Base-by-base conservation (phyloP, 1,139 yeast species). In the Diutina sp. region DNA sequence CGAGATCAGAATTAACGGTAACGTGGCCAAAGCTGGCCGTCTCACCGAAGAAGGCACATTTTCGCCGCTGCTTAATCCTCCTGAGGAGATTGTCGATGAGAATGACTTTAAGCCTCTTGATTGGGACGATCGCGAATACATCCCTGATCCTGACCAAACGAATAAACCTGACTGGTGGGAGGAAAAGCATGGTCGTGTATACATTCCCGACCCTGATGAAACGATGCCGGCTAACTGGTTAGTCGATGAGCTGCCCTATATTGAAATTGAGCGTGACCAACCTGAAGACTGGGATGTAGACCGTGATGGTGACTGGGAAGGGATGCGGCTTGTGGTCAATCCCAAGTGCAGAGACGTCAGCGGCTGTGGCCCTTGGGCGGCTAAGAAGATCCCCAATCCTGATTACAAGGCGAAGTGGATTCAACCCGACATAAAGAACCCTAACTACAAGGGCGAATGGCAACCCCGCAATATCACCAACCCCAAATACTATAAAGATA, bases 91-190 rank as follows among this genome's bases (percentile, higher is more conserved):
- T 57, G 74, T 72, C 8, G 96, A 90, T 67, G 72, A 71, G n/a
- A 64, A 70, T 7, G 95, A 85, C 61, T 56, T 56, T 21, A 85
- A 86, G 71, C 97, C 97, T 3, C 79, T 65, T 0, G 85, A 84
- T 65, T 90, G 97, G 97, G 93, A 83, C 60, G 96, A 88, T 54
- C 60, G 69, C 14, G 74, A 73, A 59, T 68, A 65, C 55, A 86
- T 90, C 58, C 79, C 83, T 29, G 97, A 90, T 68, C 90, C 90
- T 21, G 73, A 72, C 4, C 72, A 76, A 59, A 72, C 79, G 29
- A 69, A 63, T 45, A 87, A 88, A 68, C 97, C 97, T 3, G 87
- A 72, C 2, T 93, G 87, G 66, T 90, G 95, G 85, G 95, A 89
- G 64, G 88, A 82, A 66, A 66, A 61, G 46, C 76, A 75, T 61